Evolutionary conservation across 495 filamentous ascomycete genomes (phyloP), one percentile per base, ranked within the genome.

Genomic region (Penicillium roqueforti): DNA sequence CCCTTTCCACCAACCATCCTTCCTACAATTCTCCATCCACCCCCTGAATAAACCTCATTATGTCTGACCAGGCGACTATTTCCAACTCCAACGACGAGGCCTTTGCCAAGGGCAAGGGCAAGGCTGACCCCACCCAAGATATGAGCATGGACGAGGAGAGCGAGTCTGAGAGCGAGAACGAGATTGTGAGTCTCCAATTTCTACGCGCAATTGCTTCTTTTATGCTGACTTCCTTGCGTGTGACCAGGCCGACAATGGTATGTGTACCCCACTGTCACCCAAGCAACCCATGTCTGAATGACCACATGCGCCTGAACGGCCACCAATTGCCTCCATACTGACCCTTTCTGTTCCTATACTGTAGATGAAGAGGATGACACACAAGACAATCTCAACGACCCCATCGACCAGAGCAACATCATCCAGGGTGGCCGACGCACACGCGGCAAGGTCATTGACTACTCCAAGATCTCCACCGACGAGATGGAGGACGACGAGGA

Each of bases 321-420:
- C 11, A 36, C n/a, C 43, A 28, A 20, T 39, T 32, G 19, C 22
- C 31, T 42, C 61, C 52, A 46, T 48, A 31, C 57, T 58, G 26
- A 46, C 51, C 25, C 29, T 34, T 49, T 45, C 6, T 50, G 36
- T 36, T 23, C 44, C n/a, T n/a, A n/a, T n/a, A n/a, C n/a, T n/a
- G 26, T 60, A 69, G 70, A 74, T 53, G 85, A 83, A 10, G 82
- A 83, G 38, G 87, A 87, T 3, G 87, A 88, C 11, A 88, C 88
- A 45, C 82, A 85, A 9, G 89, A 93, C 61, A 85, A 88, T 71
- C 83, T 96, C 26, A 38, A 26, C 75, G 88, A 91, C 68, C 91
- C 91, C 69, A 95, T 97, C 68, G 89, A 95, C 67, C 71, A 80
- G 34, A 79, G 81, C 59, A 97, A 97, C 79, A 96, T 97, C 73